phyloP scores from a whole-genome alignment of 1,139 yeast genomes.

The Geotrichum klebahnii region DNA sequence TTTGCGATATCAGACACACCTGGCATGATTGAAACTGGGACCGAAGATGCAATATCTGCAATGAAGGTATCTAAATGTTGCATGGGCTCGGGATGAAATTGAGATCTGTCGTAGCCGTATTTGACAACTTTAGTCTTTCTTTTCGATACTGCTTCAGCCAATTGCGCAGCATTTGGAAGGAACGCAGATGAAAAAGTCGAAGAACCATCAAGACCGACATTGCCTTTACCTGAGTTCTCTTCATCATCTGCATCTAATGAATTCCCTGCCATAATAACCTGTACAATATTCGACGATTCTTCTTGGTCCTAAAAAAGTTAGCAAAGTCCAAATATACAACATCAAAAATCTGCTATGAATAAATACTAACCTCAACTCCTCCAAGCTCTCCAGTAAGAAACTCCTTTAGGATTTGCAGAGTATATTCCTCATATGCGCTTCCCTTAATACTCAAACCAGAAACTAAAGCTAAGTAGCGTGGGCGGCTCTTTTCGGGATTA shows the following conservation, averaged over 20 bases:
- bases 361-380: conserved; percentile 32
- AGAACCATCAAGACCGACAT: conserved; percentile 24
- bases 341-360: too few relatives aligned
- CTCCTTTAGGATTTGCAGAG: conserved; percentile 62
- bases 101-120: conserved; percentile 29
- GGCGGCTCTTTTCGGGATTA: conserved; percentile 14
- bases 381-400: conserved; percentile 69
- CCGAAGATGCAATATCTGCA: conserved; percentile 52
- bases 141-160: conserved; percentile 5
- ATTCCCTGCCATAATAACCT: conserved; percentile 72
- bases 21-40: conserved; percentile 77
- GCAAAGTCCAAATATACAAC: too few relatives aligned
- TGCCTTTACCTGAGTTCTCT: conserved; percentile 29
- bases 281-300: conserved; percentile 43
- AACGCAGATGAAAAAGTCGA: conserved; percentile 10
- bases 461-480: conserved; percentile 53
- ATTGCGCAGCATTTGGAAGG: conserved; percentile 16
- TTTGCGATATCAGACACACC: conserved; percentile 84
- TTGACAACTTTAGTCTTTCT: conserved; percentile 17
- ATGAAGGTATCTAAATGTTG: conserved; percentile 54
- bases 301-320: too few relatives aligned
- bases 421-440: conserved; percentile 45
- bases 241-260: conserved; percentile 47
- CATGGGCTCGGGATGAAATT: conserved; percentile 33
- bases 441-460: conserved; percentile 67